phyloP scores from a whole-genome alignment of 2,329 filamentous ascomycete genomes.

The Coccinonectria pachysandricola region DNA sequence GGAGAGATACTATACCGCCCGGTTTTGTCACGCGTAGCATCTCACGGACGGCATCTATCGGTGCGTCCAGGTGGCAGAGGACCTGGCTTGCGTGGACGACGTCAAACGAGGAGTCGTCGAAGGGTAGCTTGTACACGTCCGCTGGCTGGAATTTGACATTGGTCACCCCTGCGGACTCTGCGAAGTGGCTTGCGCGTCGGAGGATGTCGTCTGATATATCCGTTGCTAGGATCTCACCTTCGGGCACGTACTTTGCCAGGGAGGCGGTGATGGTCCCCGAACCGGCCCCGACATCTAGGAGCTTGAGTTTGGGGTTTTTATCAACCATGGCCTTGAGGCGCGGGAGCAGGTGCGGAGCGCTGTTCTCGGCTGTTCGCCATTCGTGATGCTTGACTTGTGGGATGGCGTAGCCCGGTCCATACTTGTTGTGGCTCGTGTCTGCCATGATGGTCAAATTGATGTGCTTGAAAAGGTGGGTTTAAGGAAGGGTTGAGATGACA shows the following conservation, averaged over 20 bases:
- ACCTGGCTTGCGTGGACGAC: slow-evolving; percentile 33
- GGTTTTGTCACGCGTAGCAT: slow-evolving; percentile 33
- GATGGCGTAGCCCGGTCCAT: slow-evolving; percentile 17
- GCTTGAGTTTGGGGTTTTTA: slow-evolving; percentile 22
- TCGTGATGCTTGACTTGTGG: slow-evolving; percentile 22
- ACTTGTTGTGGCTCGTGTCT: slow-evolving; percentile 17
- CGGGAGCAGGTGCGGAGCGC: slow-evolving; percentile 33
- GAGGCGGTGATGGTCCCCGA: slow-evolving; percentile 38
- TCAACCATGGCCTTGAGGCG: slow-evolving; percentile 19
- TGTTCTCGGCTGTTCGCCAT: slow-evolving; percentile 32
- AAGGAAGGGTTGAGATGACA: no score
- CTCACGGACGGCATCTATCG: slow-evolving; percentile 26
- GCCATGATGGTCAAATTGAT: no score
- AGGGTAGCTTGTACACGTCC: slow-evolving; percentile 25
- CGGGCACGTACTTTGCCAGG: slow-evolving; percentile 28
- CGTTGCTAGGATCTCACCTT: slow-evolving; percentile 26
- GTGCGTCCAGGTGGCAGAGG: slow-evolving; percentile 29
- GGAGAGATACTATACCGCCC: slow-evolving; percentile 31
- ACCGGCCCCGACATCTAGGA: slow-evolving; percentile 40
- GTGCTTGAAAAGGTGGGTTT: no score
- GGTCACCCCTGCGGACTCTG: slow-evolving; percentile 10
- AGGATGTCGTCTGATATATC: slow-evolving; percentile 23
- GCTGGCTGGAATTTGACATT: slow-evolving; percentile 20
- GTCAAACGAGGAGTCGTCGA: slow-evolving; percentile 30
- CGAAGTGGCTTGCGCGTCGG: slow-evolving; percentile 15